These are phyloP conservation scores for Lipomyces mesembrius DNA, from an alignment of 805 yeast genomes.

Conservation along the genomic window DNA sequence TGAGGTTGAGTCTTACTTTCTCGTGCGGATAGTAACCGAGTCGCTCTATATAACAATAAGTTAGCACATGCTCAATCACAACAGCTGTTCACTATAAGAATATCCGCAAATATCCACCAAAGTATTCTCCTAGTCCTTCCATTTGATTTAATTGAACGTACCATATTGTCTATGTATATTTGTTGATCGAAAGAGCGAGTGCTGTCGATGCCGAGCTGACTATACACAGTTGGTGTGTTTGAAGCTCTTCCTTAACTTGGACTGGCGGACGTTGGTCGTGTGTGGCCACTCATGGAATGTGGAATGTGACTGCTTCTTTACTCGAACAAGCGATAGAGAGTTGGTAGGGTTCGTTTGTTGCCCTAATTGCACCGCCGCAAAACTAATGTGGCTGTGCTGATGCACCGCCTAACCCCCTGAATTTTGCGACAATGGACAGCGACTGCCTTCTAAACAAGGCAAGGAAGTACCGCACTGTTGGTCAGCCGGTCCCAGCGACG, in stretches of 20 bases:
- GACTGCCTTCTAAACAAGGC: too few species aligned
- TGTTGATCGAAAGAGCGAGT: slow-evolving; percentile 10
- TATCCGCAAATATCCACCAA: not conserved
- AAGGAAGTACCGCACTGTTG: too few species aligned
- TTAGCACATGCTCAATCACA: slow-evolving; percentile 25
- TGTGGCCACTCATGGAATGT: not conserved
- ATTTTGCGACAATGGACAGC: too few species aligned
- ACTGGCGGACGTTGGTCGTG: not conserved
- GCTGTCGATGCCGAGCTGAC: slow-evolving; percentile 6
- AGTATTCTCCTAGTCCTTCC: not conserved
- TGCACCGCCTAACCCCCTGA: too few species aligned
- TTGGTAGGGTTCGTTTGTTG: too few species aligned
- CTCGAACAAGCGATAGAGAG: too few species aligned
- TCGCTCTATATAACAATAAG: slow-evolving; percentile 51
- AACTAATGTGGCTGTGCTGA: too few species aligned
- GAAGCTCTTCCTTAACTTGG: not conserved
- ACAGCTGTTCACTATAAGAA: not conserved
- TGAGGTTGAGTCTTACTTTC: slow-evolving; percentile 57
- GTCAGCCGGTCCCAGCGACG: too few species aligned
- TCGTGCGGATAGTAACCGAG: slow-evolving; percentile 99
- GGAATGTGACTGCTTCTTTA: too few species aligned
- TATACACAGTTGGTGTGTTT: not conserved
- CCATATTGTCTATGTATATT: slow-evolving; percentile 25
- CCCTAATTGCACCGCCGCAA: too few species aligned
- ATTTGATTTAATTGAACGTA: slow-evolving; percentile 5